A percentile compares a stretch with the other conserved stretches of the same genome.
Conservation (phyloP, 768 basidiomycete species). For the Pseudohyphozyma bogoriensis region DNA sequence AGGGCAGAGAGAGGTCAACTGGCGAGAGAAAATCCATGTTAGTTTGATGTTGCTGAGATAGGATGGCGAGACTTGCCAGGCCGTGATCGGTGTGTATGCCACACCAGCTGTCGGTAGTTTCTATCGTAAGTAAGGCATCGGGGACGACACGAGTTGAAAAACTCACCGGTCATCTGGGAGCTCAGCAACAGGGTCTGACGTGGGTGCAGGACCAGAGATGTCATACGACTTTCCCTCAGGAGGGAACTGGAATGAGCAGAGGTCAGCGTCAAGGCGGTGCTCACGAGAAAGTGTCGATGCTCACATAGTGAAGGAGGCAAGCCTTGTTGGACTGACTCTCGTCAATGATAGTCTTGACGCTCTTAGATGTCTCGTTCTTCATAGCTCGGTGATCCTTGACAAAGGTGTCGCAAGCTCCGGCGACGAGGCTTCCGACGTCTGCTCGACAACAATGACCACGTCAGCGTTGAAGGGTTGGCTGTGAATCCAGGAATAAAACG, state of each 20-base stretch:
- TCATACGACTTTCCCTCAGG: conserved; percentile 28
- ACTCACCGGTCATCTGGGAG: conserved; percentile 34
- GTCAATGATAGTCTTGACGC: conserved; percentile 60
- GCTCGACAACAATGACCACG: no score
- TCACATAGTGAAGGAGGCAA: conserved; percentile 78
- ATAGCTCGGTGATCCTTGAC: conserved; percentile 44
- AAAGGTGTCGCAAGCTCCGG: conserved; percentile 81
- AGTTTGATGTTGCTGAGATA: no score
- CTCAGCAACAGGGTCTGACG: conserved; percentile 50
- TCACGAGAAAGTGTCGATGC: background rate
- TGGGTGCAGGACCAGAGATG: conserved; percentile 2
- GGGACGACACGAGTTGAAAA: background rate
- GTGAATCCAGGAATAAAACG: no score
- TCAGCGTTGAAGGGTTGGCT: no score
- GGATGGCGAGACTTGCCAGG: no score
- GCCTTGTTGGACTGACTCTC: conserved; percentile 80
- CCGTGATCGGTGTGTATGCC: conserved; percentile 92
- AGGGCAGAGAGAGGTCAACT: conserved; percentile 90
- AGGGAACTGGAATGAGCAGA: conserved; percentile 48
- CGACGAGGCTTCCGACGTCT: conserved; percentile 68
- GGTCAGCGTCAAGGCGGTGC: no score
- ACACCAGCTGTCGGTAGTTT: conserved; percentile 64
- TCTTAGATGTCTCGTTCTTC: conserved; percentile 43
- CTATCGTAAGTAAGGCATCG: conserved; percentile 1
- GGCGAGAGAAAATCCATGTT: no score